These are phyloP conservation scores for Theileria equi DNA, from an alignment of 169 alveolate species.

Conservation along the genomic window DNA sequence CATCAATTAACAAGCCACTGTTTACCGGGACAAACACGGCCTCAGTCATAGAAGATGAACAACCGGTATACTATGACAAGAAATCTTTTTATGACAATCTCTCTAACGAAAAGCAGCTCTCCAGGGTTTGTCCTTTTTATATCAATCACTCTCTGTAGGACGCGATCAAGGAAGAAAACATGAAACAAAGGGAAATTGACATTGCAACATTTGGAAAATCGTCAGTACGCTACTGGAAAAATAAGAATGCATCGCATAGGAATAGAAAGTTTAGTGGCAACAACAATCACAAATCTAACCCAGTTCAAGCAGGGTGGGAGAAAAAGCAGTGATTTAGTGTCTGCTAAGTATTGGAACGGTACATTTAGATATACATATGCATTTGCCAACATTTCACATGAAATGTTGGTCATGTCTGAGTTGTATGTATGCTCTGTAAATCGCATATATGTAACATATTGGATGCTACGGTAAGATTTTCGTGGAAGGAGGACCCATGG, in stretches of 20 bases:
- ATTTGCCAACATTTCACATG: no score
- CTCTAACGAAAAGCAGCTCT: constrained; percentile 24
- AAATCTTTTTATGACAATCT: constrained; percentile 77
- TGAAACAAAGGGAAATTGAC: constrained; percentile 71
- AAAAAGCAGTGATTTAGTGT: constrained; percentile 7
- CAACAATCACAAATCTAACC: constrained; percentile 5
- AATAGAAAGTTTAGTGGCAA: constrained; percentile 42
- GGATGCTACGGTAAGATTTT: no score
- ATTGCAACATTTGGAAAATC: constrained; percentile 76
- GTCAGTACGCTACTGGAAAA: constrained; percentile 63
- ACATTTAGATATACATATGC: no score
- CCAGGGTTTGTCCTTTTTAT: constrained; percentile 53
- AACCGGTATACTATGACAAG: constrained; percentile 63
- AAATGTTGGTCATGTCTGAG: no score
- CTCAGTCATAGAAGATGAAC: no score
- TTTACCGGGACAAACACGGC: no score
- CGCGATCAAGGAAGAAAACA: constrained; percentile 64
- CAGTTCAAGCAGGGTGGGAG: constrained; percentile 32
- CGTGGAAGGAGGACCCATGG: no score
- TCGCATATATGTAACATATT: no score
- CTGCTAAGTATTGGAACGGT: no score
- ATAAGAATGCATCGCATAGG: constrained; percentile 44
- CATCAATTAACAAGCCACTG: no score
- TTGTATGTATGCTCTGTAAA: no score
- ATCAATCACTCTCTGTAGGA: constrained; percentile 54